Evolutionary conservation across 1,139 yeast species (phyloP).

Genomic region (Yamadazyma sp.): DNA sequence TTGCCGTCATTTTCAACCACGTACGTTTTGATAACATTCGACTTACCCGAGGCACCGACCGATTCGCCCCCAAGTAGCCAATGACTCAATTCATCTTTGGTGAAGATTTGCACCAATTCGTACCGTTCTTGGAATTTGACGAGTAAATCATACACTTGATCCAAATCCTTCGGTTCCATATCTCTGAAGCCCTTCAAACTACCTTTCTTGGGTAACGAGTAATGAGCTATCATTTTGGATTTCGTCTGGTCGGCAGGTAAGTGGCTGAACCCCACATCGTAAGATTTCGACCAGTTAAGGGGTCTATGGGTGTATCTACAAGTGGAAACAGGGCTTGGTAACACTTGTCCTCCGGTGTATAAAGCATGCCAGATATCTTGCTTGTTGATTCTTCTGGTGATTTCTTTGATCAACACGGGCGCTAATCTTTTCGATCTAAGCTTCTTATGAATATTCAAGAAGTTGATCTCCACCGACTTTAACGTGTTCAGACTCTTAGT

Average conservation of each 20-base stretch:
- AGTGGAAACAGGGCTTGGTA: constrained; percentile 91
- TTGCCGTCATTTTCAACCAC: constrained; percentile 78
- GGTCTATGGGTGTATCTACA: constrained; percentile 95
- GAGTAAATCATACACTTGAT: constrained; percentile 60
- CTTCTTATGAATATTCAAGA: constrained; percentile 91
- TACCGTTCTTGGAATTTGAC: constrained; percentile 63
- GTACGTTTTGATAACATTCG: constrained; percentile 68
- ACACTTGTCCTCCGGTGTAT: constrained; percentile 86
- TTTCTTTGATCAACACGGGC: constrained; percentile 90
- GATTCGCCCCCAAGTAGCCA: constrained; percentile 67
- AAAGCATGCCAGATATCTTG: constrained; percentile 93
- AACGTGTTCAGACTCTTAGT: constrained; percentile 50
- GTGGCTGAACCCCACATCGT: constrained; percentile 86
- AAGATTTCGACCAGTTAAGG: constrained; percentile 83
- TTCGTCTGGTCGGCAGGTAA: constrained; percentile 77
- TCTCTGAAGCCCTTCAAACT: constrained; percentile 63
- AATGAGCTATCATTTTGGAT: constrained; percentile 79
- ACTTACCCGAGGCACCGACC: constrained; percentile 17
- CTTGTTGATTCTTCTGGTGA: constrained; percentile 87
- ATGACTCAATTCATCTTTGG: constrained; percentile 71
- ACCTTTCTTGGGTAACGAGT: constrained; percentile 64
- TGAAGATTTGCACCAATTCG: constrained; percentile 70
- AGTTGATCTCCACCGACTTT: constrained; percentile 85
- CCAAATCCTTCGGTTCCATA: constrained; percentile 62
- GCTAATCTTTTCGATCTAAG: constrained; percentile 91